Conservation (phyloP, 2,329 filamentous ascomycete species). For the Aspergillus sp. region DNA sequence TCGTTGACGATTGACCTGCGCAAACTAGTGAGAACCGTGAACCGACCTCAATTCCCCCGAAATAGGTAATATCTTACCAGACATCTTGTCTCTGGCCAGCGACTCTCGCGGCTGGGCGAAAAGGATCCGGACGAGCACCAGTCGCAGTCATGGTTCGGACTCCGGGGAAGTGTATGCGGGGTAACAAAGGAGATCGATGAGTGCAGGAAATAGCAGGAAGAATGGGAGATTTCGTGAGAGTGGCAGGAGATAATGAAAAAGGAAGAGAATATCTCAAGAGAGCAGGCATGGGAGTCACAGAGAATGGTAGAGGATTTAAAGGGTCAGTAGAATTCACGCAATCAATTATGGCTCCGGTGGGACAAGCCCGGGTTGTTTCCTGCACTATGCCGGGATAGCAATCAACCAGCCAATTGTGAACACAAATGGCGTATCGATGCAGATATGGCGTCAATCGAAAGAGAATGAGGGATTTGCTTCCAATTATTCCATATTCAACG, state of each 20-base stretch:
- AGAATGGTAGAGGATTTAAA: too few relatives aligned
- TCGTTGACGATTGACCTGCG: constrained; percentile 60
- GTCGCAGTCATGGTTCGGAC: constrained; percentile 36
- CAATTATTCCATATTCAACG: too few relatives aligned
- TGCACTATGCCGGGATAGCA: too few relatives aligned
- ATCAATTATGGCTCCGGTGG: neutral
- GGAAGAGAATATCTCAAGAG: constrained; percentile 3
- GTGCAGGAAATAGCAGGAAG: constrained; percentile 1
- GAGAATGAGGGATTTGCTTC: too few relatives aligned
- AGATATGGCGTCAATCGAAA: neutral
- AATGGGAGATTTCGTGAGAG: neutral
- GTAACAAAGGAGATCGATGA: constrained; percentile 7
- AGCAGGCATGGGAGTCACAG: neutral
- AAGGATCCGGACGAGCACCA: constrained; percentile 33
- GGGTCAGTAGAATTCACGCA: too few relatives aligned
- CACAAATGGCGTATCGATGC: too few relatives aligned
- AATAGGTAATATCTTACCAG: constrained; percentile 26
- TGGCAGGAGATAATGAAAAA: neutral
- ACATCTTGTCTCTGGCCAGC: constrained; percentile 48
- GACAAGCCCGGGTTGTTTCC: neutral
- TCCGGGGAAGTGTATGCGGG: constrained; percentile 14
- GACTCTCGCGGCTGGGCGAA: constrained; percentile 42
- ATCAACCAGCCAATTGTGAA: too few relatives aligned
- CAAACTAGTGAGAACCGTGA: constrained; percentile 7
- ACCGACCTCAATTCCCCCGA: neutral